Percentiles rank a stretch among this genome's conserved stretches.
These are phyloP conservation scores for Schwanniomyces polymorphus DNA, from an alignment of 805 yeast genomes.

Conservation along the genomic window DNA sequence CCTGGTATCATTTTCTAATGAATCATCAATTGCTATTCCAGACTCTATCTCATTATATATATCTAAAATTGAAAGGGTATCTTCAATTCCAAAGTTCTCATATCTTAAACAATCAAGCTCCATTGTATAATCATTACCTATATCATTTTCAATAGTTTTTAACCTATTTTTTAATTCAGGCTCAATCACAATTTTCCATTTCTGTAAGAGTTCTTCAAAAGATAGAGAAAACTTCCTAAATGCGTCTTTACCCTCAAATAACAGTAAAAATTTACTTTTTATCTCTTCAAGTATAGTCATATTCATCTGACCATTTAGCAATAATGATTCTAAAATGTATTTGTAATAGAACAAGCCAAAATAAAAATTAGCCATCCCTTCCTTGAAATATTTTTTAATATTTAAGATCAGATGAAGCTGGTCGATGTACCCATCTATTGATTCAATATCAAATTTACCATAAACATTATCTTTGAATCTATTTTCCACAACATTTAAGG, in stretches of 20 bases:
- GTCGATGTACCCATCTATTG: background rate
- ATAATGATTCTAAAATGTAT: background rate
- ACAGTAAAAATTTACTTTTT: background rate
- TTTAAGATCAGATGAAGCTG: background rate
- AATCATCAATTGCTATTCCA: background rate
- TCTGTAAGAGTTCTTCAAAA: background rate
- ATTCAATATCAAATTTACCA: background rate
- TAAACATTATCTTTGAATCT: conserved; percentile 5
- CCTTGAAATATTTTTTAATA: background rate
- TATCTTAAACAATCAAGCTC: background rate
- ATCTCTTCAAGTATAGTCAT: background rate
- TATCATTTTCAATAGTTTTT: background rate
- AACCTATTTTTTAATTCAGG: background rate
- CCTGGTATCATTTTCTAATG: background rate
- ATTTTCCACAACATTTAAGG: background rate
- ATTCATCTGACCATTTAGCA: background rate
- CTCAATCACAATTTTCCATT: background rate
- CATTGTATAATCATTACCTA: background rate
- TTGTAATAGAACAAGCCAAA: background rate
- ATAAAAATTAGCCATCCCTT: background rate
- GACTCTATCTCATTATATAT: background rate
- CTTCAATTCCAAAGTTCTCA: background rate
- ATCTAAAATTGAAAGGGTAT: background rate
- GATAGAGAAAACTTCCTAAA: background rate
- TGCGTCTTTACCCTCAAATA: background rate